A percentile compares a stretch with the other conserved stretches of the same genome.
These are phyloP conservation scores for Cryphonectria nitschkei DNA, from an alignment of 2,329 filamentous ascomycete species.

Conservation along the genomic window DNA sequence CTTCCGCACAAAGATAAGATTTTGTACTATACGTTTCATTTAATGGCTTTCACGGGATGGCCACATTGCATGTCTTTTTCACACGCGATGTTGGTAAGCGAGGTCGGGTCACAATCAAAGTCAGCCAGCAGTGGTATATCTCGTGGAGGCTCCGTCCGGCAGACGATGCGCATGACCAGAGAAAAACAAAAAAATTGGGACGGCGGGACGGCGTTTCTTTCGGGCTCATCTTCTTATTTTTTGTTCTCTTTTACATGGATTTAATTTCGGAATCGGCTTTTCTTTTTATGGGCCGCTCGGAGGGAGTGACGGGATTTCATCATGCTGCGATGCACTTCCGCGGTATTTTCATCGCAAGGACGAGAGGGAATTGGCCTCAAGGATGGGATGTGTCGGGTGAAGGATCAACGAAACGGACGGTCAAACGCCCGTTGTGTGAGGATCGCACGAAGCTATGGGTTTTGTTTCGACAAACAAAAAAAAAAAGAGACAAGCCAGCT, in stretches of 20 bases:
- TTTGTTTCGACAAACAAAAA: not conserved
- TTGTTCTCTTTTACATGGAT: not conserved
- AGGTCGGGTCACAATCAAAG: not conserved
- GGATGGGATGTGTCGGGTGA: not conserved
- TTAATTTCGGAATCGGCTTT: not conserved
- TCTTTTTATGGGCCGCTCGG: not conserved
- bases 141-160: not conserved
- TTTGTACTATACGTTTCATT: not conserved
- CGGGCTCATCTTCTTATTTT: not conserved
- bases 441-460: not conserved
- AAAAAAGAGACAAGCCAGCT: not conserved
- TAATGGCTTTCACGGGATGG: not conserved
- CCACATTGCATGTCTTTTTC: not conserved
- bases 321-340: not conserved
- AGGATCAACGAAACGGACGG: not conserved
- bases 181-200: constrained; percentile 8
- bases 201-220: not conserved
- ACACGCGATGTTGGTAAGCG: not conserved
- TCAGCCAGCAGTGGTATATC: not conserved
- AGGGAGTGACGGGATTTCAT: not conserved
- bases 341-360: not conserved
- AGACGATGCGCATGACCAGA: not conserved
- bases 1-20: not conserved
- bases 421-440: not conserved
- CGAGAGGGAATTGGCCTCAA: not conserved